Evolutionary conservation across 2,329 filamentous ascomycete species (phyloP).

Genomic region (Scedosporium aurantiacum): DNA sequence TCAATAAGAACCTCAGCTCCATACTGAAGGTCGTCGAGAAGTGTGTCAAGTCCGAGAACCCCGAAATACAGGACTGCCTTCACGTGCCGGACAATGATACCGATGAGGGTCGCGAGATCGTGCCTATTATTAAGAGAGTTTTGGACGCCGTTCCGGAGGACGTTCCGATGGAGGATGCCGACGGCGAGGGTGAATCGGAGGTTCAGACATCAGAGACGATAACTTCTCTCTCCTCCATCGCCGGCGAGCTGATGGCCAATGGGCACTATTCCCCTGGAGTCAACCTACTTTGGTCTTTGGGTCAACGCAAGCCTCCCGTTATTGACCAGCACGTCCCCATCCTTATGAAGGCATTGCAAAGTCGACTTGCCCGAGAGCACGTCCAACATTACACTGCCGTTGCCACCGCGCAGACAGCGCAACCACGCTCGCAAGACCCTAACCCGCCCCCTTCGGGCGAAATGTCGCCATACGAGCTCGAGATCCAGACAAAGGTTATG

Average conservation of each 20-base stretch:
- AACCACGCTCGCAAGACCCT: slow-evolving; percentile 39
- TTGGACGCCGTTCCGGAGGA: slow-evolving; percentile 81
- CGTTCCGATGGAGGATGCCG: slow-evolving; percentile 59
- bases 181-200: slow-evolving; percentile 76
- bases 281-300: slow-evolving; percentile 87
- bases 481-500: slow-evolving; percentile 83
- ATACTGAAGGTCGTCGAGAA: slow-evolving; percentile 88
- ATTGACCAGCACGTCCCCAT: slow-evolving; percentile 82
- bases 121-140: slow-evolving; percentile 69
- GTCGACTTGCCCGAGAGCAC: slow-evolving; percentile 87
- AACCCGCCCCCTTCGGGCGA: slow-evolving; percentile 33
- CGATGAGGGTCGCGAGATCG: slow-evolving; percentile 59
- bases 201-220: slow-evolving; percentile 79
- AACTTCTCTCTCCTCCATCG: slow-evolving; percentile 70
- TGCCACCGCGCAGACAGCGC: slow-evolving; percentile 38
- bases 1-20: slow-evolving; percentile 62
- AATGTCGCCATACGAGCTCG: slow-evolving; percentile 65
- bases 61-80: slow-evolving; percentile 87
- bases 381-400: slow-evolving; percentile 61
- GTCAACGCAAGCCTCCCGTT: slow-evolving; percentile 70
- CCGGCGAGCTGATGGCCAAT: slow-evolving; percentile 75
- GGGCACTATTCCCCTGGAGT: slow-evolving; percentile 78
- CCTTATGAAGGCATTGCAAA: slow-evolving; percentile 87
- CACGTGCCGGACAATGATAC: slow-evolving; percentile 61
- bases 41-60: slow-evolving; percentile 73